A percentile compares a stretch with the other conserved stretches of the same genome.
These are phyloP conservation scores for Polyporus tsugae DNA, from an alignment of 1,284 basidiomycete genomes.

Conservation along the genomic window DNA sequence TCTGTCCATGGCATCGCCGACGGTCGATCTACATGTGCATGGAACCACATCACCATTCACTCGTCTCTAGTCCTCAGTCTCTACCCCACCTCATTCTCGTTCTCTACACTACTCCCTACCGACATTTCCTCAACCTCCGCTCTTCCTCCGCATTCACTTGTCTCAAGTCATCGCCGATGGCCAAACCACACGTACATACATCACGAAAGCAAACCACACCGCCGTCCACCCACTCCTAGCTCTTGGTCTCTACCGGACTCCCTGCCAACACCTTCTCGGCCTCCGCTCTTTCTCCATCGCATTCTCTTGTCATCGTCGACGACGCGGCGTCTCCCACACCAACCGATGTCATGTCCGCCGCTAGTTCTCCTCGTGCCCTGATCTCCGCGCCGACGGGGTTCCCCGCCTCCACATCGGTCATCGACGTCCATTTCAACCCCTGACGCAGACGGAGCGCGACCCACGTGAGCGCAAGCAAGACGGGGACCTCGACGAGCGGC, in stretches of 20 bases:
- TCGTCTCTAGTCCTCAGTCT: background rate
- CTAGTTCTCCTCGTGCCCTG: background rate
- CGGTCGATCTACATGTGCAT: background rate
- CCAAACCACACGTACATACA: background rate
- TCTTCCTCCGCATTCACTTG: background rate
- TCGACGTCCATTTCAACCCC: slow-evolving; percentile 54
- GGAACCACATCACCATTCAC: background rate
- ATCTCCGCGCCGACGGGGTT: background rate
- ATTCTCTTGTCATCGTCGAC: background rate
- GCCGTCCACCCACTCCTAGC: background rate
- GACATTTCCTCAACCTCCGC: background rate
- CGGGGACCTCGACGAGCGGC: slow-evolving; percentile 82
- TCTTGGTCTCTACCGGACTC: background rate
- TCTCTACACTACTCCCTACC: background rate
- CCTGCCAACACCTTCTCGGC: background rate
- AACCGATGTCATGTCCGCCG: background rate
- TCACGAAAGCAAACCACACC: background rate
- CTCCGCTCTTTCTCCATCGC: background rate
- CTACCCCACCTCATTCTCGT: background rate
- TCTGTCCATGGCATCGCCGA: background rate
- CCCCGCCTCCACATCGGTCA: background rate
- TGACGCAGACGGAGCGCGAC: slow-evolving; percentile 64
- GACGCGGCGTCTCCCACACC: background rate
- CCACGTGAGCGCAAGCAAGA: slow-evolving; percentile 78
- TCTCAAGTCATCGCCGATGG: background rate